A percentile compares a stretch with the other conserved stretches of the same genome.
phyloP scores from a whole-genome alignment of 1,284 basidiomycete species.

The Sanguinoderma infundibulare region DNA sequence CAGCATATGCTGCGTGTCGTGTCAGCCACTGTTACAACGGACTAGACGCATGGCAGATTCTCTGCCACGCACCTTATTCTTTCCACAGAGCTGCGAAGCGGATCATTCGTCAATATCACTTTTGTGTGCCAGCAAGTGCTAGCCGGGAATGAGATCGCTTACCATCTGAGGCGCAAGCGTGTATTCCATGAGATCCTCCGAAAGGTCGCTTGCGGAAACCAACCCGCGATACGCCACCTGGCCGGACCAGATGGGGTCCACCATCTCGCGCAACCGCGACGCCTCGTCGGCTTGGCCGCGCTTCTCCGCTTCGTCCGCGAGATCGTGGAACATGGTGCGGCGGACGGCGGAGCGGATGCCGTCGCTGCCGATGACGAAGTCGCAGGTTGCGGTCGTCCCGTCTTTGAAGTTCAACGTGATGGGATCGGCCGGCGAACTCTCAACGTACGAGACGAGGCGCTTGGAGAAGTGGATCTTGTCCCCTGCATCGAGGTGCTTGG shows the following conservation, averaged over 20 bases:
- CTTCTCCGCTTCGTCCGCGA: constrained; percentile 21
- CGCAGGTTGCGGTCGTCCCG: constrained; percentile 48
- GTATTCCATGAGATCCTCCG: background rate
- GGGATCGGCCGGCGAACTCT: constrained; percentile 25
- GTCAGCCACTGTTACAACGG: background rate
- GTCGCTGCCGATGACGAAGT: constrained; percentile 56
- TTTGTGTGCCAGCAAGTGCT: background rate
- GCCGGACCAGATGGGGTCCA: constrained; percentile 1
- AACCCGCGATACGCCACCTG: constrained; percentile 1
- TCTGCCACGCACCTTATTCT: background rate
- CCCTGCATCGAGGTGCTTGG: background rate
- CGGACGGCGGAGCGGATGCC: constrained; percentile 50
- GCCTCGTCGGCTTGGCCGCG: constrained; percentile 13
- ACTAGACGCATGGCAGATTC: background rate
- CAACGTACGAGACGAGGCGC: constrained; percentile 50
- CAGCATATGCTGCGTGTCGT: background rate
- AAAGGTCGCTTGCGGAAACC: background rate
- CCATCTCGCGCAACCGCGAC: background rate
- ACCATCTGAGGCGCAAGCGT: background rate
- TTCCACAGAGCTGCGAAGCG: background rate
- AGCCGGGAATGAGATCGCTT: background rate
- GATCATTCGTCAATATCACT: background rate
- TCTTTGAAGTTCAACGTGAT: constrained; percentile 53
- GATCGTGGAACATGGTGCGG: constrained; percentile 13
- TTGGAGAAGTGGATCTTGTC: constrained; percentile 47